Base-by-base conservation (phyloP, 768 basidiomycete genomes). In the Leccinum subtestaceum region DNA sequence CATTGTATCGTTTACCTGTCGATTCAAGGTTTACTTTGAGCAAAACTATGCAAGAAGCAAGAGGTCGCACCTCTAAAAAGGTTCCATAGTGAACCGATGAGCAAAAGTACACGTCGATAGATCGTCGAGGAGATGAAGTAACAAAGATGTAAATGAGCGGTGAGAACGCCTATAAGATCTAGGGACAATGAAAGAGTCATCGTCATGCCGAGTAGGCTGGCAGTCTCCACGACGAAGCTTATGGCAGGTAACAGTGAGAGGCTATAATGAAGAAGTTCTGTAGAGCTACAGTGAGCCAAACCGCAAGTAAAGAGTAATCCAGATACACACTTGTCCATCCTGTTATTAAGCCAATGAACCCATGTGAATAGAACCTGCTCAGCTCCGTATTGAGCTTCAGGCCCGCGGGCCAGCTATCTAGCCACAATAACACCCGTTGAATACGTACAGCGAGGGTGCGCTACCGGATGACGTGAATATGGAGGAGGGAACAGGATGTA, bases 341-440 rank as follows among this genome's bases (percentile, higher is more conserved):
- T 1, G 77, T 78, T 15, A 92, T 81, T 13, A 91, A 61, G 25
- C 80, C 80, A 3, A 87, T 77, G 52, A 97, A 87, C 0, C 82
- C 79, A 58, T 85, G 80, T n/a, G 87, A 84, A 66, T 93, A 89
- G 69, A 97, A 89, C 25, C 80, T 77, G 64, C 93, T 92, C n/a
- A 99, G 81, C 65, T 98, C 92, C 0, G 93, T 92, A 67, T 98
- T 98, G 54, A 99, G 85, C 73, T 99, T 99, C 43, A 99, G 76
- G 1, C 97, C 96, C 2, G 88, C 94, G 0, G 96, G 96, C 96
- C 96, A 98, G 60, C 89, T 85, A 70, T 97, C 90, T 12, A 99
- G 80, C 95, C 95, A 98, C 1, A 78, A 65, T 2, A 98, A 77
- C 0, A 81, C 77, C 15, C 76, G 74, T 46, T 82, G 80, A 9